Percentiles rank a stretch among this genome's conserved stretches.
Evolutionary conservation across 805 yeast species (phyloP).

Genomic region (Candida vaughaniae): DNA sequence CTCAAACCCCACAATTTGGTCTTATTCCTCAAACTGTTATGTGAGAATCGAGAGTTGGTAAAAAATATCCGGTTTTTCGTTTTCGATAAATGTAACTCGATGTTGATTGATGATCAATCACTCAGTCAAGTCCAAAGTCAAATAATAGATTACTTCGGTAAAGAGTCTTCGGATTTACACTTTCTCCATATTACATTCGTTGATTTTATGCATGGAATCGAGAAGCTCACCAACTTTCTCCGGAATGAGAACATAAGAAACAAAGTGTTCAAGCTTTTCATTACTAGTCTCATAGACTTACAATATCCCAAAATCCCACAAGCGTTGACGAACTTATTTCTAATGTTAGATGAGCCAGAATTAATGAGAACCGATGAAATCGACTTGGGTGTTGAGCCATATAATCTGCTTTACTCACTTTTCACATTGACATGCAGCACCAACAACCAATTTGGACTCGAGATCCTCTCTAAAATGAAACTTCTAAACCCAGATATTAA

Average conservation of each 20-base stretch:
- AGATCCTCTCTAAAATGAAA: conserved; percentile 22
- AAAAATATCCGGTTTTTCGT: conserved; percentile 27
- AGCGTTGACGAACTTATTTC: conserved; percentile 28
- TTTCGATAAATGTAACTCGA: conserved; percentile 30
- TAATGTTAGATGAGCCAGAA: conserved; percentile 33
- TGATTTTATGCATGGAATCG: conserved; percentile 25
- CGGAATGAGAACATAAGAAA: conserved; percentile 22
- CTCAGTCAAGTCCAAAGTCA: conserved; percentile 19
- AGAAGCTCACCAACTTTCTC: conserved; percentile 24
- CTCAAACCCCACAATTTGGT: conserved; percentile 17
- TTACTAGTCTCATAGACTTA: conserved; percentile 22
- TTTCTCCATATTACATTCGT: conserved; percentile 33
- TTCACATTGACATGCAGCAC: conserved; percentile 32
- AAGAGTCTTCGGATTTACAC: conserved; percentile 21
- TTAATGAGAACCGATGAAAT: conserved; percentile 17
- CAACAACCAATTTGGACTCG: conserved; percentile 30
- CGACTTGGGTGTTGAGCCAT: conserved; percentile 21
- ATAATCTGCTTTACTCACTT: conserved; percentile 21
- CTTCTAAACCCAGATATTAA: conserved; percentile 21
- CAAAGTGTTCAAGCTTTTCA: conserved; percentile 30
- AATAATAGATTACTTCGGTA: conserved; percentile 26
- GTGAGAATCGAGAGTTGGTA: conserved; percentile 18
- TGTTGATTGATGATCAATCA: conserved; percentile 2
- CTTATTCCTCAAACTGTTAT: conserved; percentile 19
- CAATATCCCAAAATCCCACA: conserved; percentile 25